Evolutionary conservation across 106 monocot species (phyloP).

Genomic region (Dendrobium huoshanense): DNA sequence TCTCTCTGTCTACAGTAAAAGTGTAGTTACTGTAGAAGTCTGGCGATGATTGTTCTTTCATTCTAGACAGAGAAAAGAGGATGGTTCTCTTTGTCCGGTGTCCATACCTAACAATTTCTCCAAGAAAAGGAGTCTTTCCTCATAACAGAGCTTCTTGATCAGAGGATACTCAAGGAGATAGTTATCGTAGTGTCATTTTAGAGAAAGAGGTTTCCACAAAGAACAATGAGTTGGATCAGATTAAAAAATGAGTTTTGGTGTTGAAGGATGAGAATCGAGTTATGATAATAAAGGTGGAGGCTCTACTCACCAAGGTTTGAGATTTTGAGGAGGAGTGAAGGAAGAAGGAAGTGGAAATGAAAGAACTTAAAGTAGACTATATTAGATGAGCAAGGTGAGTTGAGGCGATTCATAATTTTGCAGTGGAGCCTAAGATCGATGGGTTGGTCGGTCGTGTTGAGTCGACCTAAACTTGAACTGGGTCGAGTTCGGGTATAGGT

Average conservation of each 20-base stretch:
- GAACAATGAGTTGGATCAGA: slow-evolving; percentile 41
- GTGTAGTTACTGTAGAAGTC: no score
- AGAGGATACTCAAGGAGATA: slow-evolving; percentile 83
- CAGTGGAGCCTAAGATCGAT: slow-evolving; percentile 5
- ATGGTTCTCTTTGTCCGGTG: no score
- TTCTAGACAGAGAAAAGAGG: no score
- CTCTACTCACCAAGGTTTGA: slow-evolving; percentile 32
- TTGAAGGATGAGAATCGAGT: slow-evolving; percentile 55
- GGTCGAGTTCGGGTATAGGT: no score
- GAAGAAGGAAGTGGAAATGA: slow-evolving; percentile 38
- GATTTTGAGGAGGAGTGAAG: slow-evolving; percentile 41
- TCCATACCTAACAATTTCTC: no score
- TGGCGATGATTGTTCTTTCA: no score
- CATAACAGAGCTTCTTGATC: slow-evolving; percentile 72
- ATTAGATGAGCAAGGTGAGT: slow-evolving; percentile 16
- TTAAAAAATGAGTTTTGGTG: slow-evolving; percentile 10
- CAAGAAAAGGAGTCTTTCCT: slow-evolving; percentile 37
- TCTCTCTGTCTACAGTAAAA: no score
- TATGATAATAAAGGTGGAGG: slow-evolving; percentile 35
- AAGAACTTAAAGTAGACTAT: slow-evolving; percentile 27
- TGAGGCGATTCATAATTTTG: background rate
- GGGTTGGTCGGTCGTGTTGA: background rate
- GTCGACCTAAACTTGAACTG: no score
- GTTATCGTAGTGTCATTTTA: slow-evolving; percentile 78
- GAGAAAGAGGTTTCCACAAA: slow-evolving; percentile 54